phyloP scores from a whole-genome alignment of 148 eudicot species.

The Silene uniflora region DNA sequence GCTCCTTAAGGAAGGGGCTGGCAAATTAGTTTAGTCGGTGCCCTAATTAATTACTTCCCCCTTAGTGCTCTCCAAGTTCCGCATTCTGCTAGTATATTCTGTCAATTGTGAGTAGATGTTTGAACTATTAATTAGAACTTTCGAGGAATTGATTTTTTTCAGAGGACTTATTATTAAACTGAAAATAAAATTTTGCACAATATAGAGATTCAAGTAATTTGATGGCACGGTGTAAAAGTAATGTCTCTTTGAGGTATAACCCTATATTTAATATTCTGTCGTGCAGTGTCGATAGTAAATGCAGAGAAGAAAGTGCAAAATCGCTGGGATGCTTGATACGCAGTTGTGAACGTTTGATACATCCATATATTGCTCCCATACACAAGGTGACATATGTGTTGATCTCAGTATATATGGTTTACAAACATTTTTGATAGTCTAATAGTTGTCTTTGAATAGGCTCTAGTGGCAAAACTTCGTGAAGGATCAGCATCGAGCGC shows the following conservation, averaged over 20 bases:
- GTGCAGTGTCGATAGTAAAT: constrained; percentile 85
- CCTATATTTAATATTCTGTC: constrained; percentile 3
- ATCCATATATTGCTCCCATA: constrained; percentile 94
- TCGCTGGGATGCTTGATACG: constrained; percentile 92
- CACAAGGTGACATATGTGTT: constrained; percentile 59
- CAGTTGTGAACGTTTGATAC: constrained; percentile 81
- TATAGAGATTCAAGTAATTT: background rate
- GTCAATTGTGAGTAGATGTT: background rate
- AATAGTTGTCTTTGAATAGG: constrained; percentile 38
- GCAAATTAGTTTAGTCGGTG: background rate
- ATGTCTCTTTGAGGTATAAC: background rate
- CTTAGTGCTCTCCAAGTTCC: background rate
- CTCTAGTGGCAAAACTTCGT: constrained; percentile 74
- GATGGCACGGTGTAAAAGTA: background rate
- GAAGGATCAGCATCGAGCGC: constrained; percentile 80
- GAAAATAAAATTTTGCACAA: background rate
- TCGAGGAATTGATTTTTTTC: background rate
- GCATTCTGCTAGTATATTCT: background rate
- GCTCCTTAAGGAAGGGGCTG: background rate
- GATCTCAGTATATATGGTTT: background rate
- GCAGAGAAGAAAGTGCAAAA: constrained; percentile 98
- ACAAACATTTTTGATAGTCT: background rate
- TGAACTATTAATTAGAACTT: background rate
- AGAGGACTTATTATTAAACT: background rate
- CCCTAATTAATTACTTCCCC: background rate